Percentiles rank a stretch among this genome's conserved stretches.
Conservation (phyloP, 139 green algal genomes). For the Spirogloea muscicola region DNA sequence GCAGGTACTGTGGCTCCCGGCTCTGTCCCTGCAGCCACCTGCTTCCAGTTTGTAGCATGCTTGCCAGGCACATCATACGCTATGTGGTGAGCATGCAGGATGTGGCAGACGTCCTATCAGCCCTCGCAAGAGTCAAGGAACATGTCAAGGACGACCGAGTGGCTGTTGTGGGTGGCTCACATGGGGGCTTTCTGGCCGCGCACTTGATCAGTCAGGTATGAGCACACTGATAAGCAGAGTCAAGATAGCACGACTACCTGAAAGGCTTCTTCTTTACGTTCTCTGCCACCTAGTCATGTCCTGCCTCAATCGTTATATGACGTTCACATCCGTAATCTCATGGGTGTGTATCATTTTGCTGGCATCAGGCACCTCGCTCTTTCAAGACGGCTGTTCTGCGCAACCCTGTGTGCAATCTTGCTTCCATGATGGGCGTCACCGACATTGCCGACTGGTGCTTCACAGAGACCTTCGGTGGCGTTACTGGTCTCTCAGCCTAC, state of each 20-base stretch:
- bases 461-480: slow-evolving; percentile 72
- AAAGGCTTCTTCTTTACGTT: neutral
- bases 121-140: slow-evolving; percentile 52
- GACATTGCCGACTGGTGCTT: slow-evolving; percentile 95
- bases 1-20: slow-evolving; percentile 31
- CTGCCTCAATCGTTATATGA: neutral
- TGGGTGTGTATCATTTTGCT: neutral
- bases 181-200: slow-evolving; percentile 82
- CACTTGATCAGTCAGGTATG: slow-evolving; percentile 79
- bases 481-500: slow-evolving; percentile 56
- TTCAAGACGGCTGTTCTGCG: slow-evolving; percentile 69
- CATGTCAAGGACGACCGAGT: slow-evolving; percentile 52
- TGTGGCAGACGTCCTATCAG: slow-evolving; percentile 80
- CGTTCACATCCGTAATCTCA: neutral
- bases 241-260: neutral
- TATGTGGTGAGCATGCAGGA: slow-evolving; percentile 54
- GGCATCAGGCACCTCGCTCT: neutral
- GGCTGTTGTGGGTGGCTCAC: slow-evolving; percentile 74
- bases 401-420: slow-evolving; percentile 88
- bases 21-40: neutral
- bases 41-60: no score
- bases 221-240: neutral
- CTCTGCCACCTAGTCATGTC: neutral
- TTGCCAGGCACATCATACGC: no score
- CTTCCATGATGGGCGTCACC: slow-evolving; percentile 70